phyloP scores from a whole-genome alignment of 306 rosid species.

The Trichosanthes truncata region DNA sequence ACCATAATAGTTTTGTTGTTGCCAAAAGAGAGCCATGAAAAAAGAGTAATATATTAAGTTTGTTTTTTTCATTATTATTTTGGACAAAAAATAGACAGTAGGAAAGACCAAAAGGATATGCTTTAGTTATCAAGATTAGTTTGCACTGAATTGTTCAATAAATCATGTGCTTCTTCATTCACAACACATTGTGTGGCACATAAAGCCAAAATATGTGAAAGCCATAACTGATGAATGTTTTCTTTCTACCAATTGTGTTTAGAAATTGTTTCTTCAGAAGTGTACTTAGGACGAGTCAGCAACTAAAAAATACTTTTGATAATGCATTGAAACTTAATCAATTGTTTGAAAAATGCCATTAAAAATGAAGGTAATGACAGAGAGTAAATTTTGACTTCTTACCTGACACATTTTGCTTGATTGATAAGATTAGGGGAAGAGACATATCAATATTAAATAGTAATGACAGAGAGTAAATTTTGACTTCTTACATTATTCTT shows the following conservation, averaged over 20 bases:
- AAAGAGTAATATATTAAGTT: too few relatives aligned
- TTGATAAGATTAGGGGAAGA: neutral
- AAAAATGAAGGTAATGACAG: neutral
- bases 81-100: too few relatives aligned
- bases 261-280: neutral
- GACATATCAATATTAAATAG: neutral
- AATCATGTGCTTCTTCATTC: too few relatives aligned
- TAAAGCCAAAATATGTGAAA: neutral
- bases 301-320: neutral
- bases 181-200: neutral
- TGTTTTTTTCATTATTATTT: too few relatives aligned
- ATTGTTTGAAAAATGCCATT: neutral
- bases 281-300: neutral
- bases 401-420: neutral
- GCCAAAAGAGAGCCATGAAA: too few relatives aligned
- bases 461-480: neutral
- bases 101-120: too few relatives aligned
- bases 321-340: neutral
- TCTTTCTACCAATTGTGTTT: neutral
- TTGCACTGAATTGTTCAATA: too few relatives aligned
- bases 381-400: too few relatives aligned
- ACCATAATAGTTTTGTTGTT: too few relatives aligned
- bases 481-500: neutral
- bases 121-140: too few relatives aligned
- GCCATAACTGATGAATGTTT: neutral